Conservation (phyloP, 2,329 filamentous ascomycete species). For the Cylindrodendrum hubeiense region DNA sequence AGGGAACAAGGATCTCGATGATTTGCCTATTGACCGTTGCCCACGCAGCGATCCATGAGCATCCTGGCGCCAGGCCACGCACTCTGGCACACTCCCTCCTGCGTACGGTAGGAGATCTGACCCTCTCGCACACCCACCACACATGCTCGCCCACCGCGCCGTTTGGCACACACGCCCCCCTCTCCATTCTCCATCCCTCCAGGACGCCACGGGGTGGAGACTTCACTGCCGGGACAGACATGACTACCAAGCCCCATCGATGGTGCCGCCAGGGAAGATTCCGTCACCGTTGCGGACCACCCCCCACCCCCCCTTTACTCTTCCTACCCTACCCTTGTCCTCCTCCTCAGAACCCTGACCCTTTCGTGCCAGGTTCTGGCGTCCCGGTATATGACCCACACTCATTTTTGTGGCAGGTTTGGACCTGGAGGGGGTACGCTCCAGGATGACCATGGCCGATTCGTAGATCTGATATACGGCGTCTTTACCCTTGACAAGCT, state of each 20-base stretch:
- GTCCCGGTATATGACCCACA: conserved; percentile 37
- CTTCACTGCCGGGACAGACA: conserved; percentile 42
- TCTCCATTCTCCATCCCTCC: neutral
- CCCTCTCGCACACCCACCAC: conserved; percentile 33
- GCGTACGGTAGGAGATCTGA: conserved; percentile 34
- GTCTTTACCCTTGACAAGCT: conserved; percentile 44
- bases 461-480: conserved; percentile 46
- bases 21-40: conserved; percentile 46
- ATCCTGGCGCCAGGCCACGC: conserved; percentile 42
- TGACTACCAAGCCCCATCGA: conserved; percentile 33
- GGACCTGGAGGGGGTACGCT: conserved; percentile 39
- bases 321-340: conserved; percentile 25
- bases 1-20: conserved; percentile 39
- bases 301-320: conserved; percentile 35
- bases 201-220: conserved; percentile 32
- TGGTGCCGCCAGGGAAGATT: conserved; percentile 41
- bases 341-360: conserved; percentile 32
- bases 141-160: conserved; percentile 18
- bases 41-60: conserved; percentile 44
- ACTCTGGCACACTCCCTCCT: conserved; percentile 38
- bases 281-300: conserved; percentile 34
- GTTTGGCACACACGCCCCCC: conserved; percentile 28
- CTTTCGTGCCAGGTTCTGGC: conserved; percentile 44
- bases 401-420: conserved; percentile 44
- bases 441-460: conserved; percentile 39